phyloP scores from a whole-genome alignment of 495 filamentous ascomycete genomes.

The Diplogelasinospora grovesii region DNA sequence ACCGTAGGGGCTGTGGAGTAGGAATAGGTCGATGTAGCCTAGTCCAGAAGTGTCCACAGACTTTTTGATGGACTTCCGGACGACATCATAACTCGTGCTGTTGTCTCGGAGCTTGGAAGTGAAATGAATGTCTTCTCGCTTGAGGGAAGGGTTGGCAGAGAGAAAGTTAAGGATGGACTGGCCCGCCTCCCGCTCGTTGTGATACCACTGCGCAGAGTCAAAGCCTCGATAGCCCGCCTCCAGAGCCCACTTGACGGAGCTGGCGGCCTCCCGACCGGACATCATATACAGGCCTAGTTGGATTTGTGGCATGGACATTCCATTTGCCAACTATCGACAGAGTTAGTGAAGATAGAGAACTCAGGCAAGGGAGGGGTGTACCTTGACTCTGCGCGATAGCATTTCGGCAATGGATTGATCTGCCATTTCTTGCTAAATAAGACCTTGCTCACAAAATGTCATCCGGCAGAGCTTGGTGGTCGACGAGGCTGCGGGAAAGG shows the following conservation, averaged over 20 bases:
- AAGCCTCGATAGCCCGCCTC: slow-evolving; percentile 41
- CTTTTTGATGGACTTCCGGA: slow-evolving; percentile 48
- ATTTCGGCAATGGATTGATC: background rate
- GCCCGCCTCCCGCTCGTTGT: slow-evolving; percentile 56
- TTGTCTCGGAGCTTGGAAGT: slow-evolving; percentile 60
- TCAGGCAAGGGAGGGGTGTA: background rate
- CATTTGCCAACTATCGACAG: slow-evolving; percentile 56
- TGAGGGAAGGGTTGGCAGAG: slow-evolving; percentile 28
- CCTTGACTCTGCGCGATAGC: slow-evolving; percentile 2
- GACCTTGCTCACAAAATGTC: no score
- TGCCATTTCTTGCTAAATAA: slow-evolving; percentile 2
- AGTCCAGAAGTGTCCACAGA: slow-evolving; percentile 49
- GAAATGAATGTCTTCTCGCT: slow-evolving; percentile 57
- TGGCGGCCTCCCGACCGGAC: slow-evolving; percentile 40
- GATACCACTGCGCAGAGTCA: slow-evolving; percentile 60
- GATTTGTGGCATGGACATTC: slow-evolving; percentile 53
- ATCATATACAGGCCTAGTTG: slow-evolving; percentile 63
- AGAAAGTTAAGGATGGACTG: slow-evolving; percentile 49
- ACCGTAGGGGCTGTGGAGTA: slow-evolving; percentile 61
- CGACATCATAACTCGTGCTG: slow-evolving; percentile 46
- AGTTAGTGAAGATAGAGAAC: background rate
- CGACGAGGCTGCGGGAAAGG: no score
- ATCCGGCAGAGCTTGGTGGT: no score
- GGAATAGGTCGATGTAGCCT: slow-evolving; percentile 66
- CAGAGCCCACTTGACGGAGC: slow-evolving; percentile 46